Conservation (phyloP, 1,284 basidiomycete species). For the Entoloma clypeatum region DNA sequence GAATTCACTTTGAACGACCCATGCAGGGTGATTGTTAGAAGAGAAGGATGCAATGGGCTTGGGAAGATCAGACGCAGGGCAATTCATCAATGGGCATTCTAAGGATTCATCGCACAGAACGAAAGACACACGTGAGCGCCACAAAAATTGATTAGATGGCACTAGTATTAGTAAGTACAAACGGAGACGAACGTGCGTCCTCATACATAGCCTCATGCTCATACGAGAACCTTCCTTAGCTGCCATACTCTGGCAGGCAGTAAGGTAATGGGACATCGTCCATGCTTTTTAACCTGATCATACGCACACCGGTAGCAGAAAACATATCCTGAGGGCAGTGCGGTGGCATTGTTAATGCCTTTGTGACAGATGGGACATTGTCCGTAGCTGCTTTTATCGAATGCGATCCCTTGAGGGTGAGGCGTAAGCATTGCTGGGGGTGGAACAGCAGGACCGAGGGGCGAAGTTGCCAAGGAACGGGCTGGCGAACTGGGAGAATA, state of each 20-base stretch:
- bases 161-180: slow-evolving; percentile 16
- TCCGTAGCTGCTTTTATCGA: slow-evolving; percentile 68
- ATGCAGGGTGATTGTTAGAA: slow-evolving; percentile 11
- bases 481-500: slow-evolving; percentile 94
- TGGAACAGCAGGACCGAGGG: slow-evolving; percentile 65
- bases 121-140: too few species aligned
- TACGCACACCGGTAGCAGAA: slow-evolving; percentile 94
- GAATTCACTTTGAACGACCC: too few species aligned
- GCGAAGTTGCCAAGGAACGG: slow-evolving; percentile 55
- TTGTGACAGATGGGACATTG: slow-evolving; percentile 81
- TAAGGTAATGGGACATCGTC: slow-evolving; percentile 86
- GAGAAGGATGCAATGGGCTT: slow-evolving; percentile 1
- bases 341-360: slow-evolving; percentile 83
- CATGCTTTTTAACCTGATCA: slow-evolving; percentile 76
- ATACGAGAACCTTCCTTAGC: slow-evolving; percentile 84
- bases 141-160: slow-evolving; percentile 21
- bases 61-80: too few species aligned
- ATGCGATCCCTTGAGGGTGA: slow-evolving; percentile 60
- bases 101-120: too few species aligned
- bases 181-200: slow-evolving; percentile 42
- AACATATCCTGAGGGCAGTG: slow-evolving; percentile 90
- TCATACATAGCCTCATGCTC: too few species aligned
- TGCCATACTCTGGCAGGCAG: slow-evolving; percentile 73
- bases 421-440: slow-evolving; percentile 72
- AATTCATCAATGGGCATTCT: too few species aligned